Evolutionary conservation across 1,284 basidiomycete species (phyloP).

Genomic region (Retiboletus flavoniger): DNA sequence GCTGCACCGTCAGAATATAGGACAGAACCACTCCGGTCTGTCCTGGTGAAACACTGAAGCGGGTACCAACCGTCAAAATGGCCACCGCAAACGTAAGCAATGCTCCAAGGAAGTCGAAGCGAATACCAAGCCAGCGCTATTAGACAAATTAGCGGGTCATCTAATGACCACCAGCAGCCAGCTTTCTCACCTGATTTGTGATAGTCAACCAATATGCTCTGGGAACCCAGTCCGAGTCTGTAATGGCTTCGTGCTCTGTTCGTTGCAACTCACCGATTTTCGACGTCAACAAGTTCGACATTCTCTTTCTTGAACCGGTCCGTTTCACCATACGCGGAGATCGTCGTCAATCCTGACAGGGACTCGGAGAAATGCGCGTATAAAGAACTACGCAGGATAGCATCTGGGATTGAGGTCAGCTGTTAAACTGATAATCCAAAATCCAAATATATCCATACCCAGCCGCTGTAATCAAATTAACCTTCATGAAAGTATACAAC

Average conservation of each 20-base stretch:
- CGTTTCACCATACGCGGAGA: conserved; percentile 79
- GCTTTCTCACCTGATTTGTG: too few relatives aligned
- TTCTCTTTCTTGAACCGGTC: conserved; percentile 76
- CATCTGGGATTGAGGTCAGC: conserved; percentile 41
- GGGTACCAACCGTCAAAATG: conserved; percentile 73
- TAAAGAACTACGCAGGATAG: conserved; percentile 62
- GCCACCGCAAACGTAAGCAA: conserved; percentile 78
- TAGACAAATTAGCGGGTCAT: conserved; percentile 16
- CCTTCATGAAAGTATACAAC: too few relatives aligned
- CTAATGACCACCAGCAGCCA: too few relatives aligned
- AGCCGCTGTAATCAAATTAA: too few relatives aligned
- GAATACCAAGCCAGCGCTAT: conserved; percentile 85
- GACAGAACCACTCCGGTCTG: conserved; percentile 75
- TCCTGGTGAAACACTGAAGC: conserved; percentile 74
- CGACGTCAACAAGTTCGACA: conserved; percentile 75
- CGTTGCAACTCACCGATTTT: too few relatives aligned
- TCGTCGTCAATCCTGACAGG: conserved; percentile 81
- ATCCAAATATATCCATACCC: too few relatives aligned
- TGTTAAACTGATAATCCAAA: too few relatives aligned
- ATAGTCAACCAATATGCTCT: too few relatives aligned
- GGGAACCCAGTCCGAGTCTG: too few relatives aligned
- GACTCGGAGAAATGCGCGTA: conserved; percentile 90
- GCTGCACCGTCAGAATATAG: conserved; percentile 75
- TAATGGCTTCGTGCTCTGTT: too few relatives aligned
- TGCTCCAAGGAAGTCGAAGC: conserved; percentile 82